Evolutionary conservation across 805 yeast genomes (phyloP), one percentile per base, ranked within the genome.

Genomic region (Vanderwaltozyma verrucispora): DNA sequence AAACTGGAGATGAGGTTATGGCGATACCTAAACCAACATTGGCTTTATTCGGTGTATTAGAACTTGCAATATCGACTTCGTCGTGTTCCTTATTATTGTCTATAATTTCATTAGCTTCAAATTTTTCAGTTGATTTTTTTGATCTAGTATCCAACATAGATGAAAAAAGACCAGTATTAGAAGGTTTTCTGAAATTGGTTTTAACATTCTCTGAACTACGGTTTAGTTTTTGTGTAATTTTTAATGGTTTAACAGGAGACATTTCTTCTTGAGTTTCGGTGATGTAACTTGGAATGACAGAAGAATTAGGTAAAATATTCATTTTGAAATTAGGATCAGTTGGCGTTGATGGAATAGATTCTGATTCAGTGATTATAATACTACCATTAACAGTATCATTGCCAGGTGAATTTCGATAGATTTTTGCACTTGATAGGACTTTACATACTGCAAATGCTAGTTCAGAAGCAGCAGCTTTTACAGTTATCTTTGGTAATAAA

Each of bases 391-490:
- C 6, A 12, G 25, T 31, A 17, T 20, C 12, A n/a, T 18, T 25
- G 16, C 10, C 15, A 12, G 11, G 16, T 16, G n/a, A 15, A 6
- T 16, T 16, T 9, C 32, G 26, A 27, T 28, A 44, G 3, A 48
- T 35, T 31, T 46, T 46, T 3, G 42, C 37, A 11, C 35, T 29
- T 13, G 44, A 38, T 15, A 80, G 50, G 38, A 78, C 67, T 45
- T 78, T 82, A 51, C 82, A 78, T 18, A 80, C 62, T 2, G 79
- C 62, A 51, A 77, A 79, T 7, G 79, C 69, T 26, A 87, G 63
- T 50, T 87, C 95, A 31, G 82, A 72, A 9, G 84, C 62, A 0
- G 96, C 79, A 17, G 86, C 72, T 58, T 85, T 80, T 15, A 87
- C 69, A 2, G 86, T 71, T 16, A 80, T 62, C 37, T 69, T 71